These are phyloP conservation scores for Cephalotrichum gorgonifer DNA, from an alignment of 2,329 filamentous ascomycete genomes.

Conservation along the genomic window DNA sequence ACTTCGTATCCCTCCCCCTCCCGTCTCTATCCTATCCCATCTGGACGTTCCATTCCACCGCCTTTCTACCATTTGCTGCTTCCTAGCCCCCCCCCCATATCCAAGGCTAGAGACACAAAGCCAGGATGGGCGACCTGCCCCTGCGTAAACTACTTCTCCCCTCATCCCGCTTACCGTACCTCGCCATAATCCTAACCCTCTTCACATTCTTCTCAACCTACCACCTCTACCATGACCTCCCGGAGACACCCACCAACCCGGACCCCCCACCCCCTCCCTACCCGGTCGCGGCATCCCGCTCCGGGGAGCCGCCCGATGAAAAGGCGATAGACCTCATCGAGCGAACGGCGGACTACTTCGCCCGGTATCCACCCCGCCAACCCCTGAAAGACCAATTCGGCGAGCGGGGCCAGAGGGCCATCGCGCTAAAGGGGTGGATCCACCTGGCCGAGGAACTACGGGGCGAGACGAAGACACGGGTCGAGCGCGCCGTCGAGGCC, in stretches of 20 bases:
- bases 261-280: neutral
- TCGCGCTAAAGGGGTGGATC: constrained; percentile 13
- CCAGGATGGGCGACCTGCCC: neutral
- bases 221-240: neutral
- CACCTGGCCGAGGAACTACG: constrained; percentile 6
- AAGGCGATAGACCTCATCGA: neutral
- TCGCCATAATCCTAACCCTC: neutral
- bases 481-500: constrained; percentile 7
- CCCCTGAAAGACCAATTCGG: constrained; percentile 21
- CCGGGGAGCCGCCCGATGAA: neutral
- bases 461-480: neutral
- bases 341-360: neutral
- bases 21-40: too few species aligned
- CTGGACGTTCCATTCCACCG: too few species aligned
- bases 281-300: neutral
- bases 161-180: neutral
- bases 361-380: constrained; percentile 11
- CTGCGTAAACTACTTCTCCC: neutral
- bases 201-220: neutral
- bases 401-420: constrained; percentile 18
- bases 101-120: too few species aligned
- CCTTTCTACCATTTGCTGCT: too few species aligned
- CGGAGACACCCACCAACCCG: neutral
- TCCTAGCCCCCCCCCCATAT: neutral
- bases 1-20: too few species aligned